Conservation (phyloP, 2,329 filamentous ascomycete species). For the Trichoderma sp. region DNA sequence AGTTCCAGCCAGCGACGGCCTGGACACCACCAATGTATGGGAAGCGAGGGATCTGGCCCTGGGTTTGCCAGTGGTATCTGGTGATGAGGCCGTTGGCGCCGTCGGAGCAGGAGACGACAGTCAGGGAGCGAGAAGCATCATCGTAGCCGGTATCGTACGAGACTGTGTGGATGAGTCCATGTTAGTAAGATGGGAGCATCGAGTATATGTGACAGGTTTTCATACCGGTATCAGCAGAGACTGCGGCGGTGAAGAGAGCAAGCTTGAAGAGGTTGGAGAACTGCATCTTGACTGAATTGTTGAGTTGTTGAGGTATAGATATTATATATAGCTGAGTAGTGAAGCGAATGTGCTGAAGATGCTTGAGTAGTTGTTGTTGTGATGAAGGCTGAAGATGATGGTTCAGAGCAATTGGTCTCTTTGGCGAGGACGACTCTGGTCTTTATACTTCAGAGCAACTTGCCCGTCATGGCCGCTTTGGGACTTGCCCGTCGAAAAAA, state of each 20-base stretch:
- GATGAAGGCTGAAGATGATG: conserved; percentile 16
- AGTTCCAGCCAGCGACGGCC: conserved; percentile 59
- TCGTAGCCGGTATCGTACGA: conserved; percentile 76
- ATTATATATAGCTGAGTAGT: background rate
- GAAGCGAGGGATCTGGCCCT: conserved; percentile 53
- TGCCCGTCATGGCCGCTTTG: background rate
- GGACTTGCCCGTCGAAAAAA: background rate
- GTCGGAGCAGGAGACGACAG: conserved; percentile 65
- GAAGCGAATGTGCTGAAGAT: background rate
- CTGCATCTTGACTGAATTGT: conserved; percentile 46
- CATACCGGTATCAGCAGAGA: conserved; percentile 41
- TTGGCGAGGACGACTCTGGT: background rate
- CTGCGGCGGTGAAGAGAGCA: conserved; percentile 42
- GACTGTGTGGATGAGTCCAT: conserved; percentile 45
- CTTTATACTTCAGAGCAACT: conserved; percentile 13
- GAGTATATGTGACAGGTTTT: background rate
- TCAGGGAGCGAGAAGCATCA: conserved; percentile 55
- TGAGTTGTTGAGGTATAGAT: background rate
- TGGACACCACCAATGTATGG: conserved; percentile 58
- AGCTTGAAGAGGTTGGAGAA: conserved; percentile 44
- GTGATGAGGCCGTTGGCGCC: conserved; percentile 67
- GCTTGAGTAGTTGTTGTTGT: background rate
- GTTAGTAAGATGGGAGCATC: conserved; percentile 25
- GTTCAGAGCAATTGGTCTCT: background rate
- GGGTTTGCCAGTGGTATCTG: conserved; percentile 59